Base-by-base conservation (phyloP, 805 yeast species). In the Metschnikowia baotianmanensis region DNA sequence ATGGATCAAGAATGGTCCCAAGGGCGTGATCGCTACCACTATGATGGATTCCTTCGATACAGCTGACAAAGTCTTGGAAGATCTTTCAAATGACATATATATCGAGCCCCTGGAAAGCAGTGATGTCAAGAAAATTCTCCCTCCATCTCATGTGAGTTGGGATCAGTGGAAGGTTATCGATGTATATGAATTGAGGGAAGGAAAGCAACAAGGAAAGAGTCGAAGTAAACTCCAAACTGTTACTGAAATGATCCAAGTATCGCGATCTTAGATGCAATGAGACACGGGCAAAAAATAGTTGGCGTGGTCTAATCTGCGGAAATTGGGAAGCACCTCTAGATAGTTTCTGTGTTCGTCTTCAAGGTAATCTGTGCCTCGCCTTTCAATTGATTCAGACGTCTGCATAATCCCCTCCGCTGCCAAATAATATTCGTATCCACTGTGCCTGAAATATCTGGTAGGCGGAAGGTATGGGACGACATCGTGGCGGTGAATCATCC, bases 21-120 rank as follows among this genome's bases (percentile, higher is more conserved):
- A 76, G 21, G 99, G 99, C 1, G 95, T 88, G 3, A 93, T 93
- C 49, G 95, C 95, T 13, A 74, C 86, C 11, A 88, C 98, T 0
- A 86, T 91, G 83, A 76, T 83, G 74, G 89, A 85, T 44, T 78
- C 96, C 1, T 82, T 82, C 47, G 75, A 78, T 7, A 82, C 91
- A 0, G 91, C 88, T 0, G 86, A 80, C 20, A 64, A 71, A 10
- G 69, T 93, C 0, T 54, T 80, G 13, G 66, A 72, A 26, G 96
- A 88, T 52, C 62, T 74, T 18, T 44, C 62, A n/a, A 57, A 59
- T 25, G 65, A 55, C 2, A 30, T 56, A 4, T 56, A 54, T 34
- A 50, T 57, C 5, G 42, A 52, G 1, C 43, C 58, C 16, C 47
- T 54, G 15, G 15, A 50, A 52, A 21, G n/a, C 1, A 45, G 33